Evolutionary conservation across 2,329 filamentous ascomycete species (phyloP), one percentile per base, ranked within the genome.

Genomic region (Truncatella angustata): DNA sequence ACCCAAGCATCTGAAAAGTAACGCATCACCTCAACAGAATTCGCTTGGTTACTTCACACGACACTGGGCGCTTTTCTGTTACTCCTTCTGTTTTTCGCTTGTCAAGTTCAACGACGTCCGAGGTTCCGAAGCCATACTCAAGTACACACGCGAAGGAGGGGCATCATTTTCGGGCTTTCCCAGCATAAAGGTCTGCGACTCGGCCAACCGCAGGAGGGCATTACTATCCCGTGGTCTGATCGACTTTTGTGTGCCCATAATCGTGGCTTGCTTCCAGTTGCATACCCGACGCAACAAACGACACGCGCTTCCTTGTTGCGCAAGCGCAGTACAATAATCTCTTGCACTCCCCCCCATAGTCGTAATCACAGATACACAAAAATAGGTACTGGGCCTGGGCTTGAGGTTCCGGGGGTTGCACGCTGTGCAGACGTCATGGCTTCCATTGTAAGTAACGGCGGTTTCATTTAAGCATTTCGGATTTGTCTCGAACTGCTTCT

Each of bases 361-460:
- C n/a, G n/a, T n/a, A n/a, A n/a, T n/a, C n/a, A n/a, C n/a, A n/a
- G n/a, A n/a, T n/a, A n/a, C n/a, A n/a, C n/a, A n/a, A n/a, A n/a
- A n/a, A n/a, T n/a, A n/a, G n/a, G n/a, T n/a, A n/a, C 3, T 16
- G 36, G 36, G 20, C 20, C n/a, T 16, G 9, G 3, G 14, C 14
- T 32, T 32, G 28, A 14, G 7, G 28, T 14, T 32, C 7, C 28
- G 7, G 26, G 23, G 5, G 30, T 46, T 46, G 39, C 26, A 12
- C 20, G 54, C 39, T 32, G 51, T 56, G 24, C 40, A 60, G 59
- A 56, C 62, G 58, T 62, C 60, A 67, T 67, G 65, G 60, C 65
- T 56, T 66, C 65, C 49, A 65, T 67, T 57, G 65, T 67, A 58
- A 67, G 65, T 66, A 48, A 48, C 55, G 39, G 49, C 36, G 39